These are phyloP conservation scores for Neonectria magnoliae DNA, from an alignment of 2,329 filamentous ascomycete genomes.

Conservation along the genomic window DNA sequence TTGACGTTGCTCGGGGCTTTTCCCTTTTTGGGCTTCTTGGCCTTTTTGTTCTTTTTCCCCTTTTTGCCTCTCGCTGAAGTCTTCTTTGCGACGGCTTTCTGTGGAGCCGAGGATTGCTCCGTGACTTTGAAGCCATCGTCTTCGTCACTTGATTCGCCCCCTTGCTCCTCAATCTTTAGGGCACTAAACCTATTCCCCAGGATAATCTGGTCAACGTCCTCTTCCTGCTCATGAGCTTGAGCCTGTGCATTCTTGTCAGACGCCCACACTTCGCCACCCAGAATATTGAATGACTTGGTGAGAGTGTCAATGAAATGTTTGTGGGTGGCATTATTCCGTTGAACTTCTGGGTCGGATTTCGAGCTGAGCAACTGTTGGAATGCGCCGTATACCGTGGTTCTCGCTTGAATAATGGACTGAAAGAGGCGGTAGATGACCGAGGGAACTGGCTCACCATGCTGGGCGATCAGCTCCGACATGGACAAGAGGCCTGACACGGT, in stretches of 20 bases:
- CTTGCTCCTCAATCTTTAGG: conserved; percentile 13
- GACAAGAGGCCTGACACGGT: conserved; percentile 49
- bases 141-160: conserved; percentile 19
- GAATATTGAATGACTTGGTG: conserved; percentile 46
- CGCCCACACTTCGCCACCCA: conserved; percentile 47
- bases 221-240: conserved; percentile 36
- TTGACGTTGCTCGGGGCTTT: conserved; percentile 11
- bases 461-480: conserved; percentile 53
- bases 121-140: neutral
- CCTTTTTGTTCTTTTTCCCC: conserved; percentile 25
- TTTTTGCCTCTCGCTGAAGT: conserved; percentile 15
- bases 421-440: conserved; percentile 49
- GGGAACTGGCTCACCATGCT: conserved; percentile 46
- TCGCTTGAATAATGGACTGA: conserved; percentile 50
- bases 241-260: conserved; percentile 25
- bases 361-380: conserved; percentile 48
- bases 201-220: conserved; percentile 20
- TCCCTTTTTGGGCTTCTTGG: conserved; percentile 21
- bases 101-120: neutral
- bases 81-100: neutral
- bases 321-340: conserved; percentile 52
- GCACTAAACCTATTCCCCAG: conserved; percentile 31
- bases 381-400: conserved; percentile 39
- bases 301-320: conserved; percentile 56
- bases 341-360: conserved; percentile 48